Percentiles rank a stretch among this genome's conserved stretches.
Evolutionary conservation across 2,329 filamentous ascomycete genomes (phyloP).

Genomic region (Alternaria brassicae): DNA sequence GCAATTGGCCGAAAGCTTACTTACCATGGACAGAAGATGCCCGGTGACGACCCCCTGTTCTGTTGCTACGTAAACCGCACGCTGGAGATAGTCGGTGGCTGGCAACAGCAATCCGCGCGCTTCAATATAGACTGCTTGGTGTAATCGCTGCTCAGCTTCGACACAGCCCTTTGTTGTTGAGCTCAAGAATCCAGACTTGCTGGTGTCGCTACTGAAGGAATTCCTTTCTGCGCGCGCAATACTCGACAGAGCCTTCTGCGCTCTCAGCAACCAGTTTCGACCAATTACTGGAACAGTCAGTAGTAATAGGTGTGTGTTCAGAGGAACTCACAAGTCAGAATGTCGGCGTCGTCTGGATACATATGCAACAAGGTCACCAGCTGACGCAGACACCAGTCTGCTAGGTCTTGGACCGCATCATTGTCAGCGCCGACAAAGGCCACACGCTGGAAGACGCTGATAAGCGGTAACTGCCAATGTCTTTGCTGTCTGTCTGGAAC

Average conservation of each 20-base stretch:
- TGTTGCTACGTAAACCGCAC: slow-evolving; percentile 56
- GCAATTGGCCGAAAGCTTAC: neutral
- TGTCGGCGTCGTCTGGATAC: slow-evolving; percentile 54
- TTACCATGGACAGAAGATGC: slow-evolving; percentile 55
- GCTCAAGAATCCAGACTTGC: slow-evolving; percentile 29
- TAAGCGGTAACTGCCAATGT: slow-evolving; percentile 36
- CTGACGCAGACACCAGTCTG: slow-evolving; percentile 59
- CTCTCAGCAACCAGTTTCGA: slow-evolving; percentile 59
- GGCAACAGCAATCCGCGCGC: slow-evolving; percentile 60
- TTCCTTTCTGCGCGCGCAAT: slow-evolving; percentile 57
- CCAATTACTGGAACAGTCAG: slow-evolving; percentile 54
- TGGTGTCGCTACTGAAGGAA: slow-evolving; percentile 48
- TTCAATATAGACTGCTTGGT: slow-evolving; percentile 58
- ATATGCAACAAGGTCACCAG: slow-evolving; percentile 56
- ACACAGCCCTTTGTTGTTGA: slow-evolving; percentile 12
- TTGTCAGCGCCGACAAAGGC: slow-evolving; percentile 59
- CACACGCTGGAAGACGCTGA: slow-evolving; percentile 58
- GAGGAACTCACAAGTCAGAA: slow-evolving; percentile 51
- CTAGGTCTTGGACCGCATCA: slow-evolving; percentile 56
- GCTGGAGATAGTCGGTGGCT: slow-evolving; percentile 59
- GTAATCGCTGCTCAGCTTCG: slow-evolving; percentile 28
- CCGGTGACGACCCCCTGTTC: slow-evolving; percentile 50
- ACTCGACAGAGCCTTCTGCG: slow-evolving; percentile 58
- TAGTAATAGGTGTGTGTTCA: neutral
- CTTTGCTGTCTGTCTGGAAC: slow-evolving; percentile 19